These are phyloP conservation scores for Carnegiea gigantea DNA, from an alignment of 179 eudicot genomes.

Conservation along the genomic window DNA sequence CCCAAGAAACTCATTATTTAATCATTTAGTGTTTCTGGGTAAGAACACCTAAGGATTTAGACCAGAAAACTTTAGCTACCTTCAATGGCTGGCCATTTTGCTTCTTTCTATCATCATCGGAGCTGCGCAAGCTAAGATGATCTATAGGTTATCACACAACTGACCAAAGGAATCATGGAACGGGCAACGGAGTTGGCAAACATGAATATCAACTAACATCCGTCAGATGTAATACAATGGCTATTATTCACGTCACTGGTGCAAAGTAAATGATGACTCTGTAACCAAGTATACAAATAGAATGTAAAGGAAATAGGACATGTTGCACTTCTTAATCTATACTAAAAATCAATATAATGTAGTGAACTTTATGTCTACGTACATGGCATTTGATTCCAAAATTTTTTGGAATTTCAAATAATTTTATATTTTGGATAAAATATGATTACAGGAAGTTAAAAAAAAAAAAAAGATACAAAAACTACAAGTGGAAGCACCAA, in stretches of 20 bases:
- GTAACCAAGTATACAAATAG: background rate
- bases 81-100: background rate
- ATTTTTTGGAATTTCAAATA: background rate
- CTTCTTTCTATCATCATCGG: constrained; percentile 10
- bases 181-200: too few species aligned
- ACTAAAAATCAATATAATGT: background rate
- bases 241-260: background rate
- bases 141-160: background rate
- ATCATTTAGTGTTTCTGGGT: background rate
- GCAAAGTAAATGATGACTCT: background rate
- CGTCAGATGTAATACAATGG: background rate
- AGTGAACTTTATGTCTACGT: background rate
- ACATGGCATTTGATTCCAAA: background rate
- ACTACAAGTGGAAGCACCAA: background rate
- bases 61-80: background rate
- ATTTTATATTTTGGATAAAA: too few species aligned
- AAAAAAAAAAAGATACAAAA: too few species aligned
- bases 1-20: background rate
- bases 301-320: background rate
- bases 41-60: background rate
- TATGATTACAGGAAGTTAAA: too few species aligned
- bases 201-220: too few species aligned
- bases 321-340: background rate
- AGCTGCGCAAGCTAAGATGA: background rate
- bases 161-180: constrained; percentile 1